Conservation (phyloP, 169 alveolate genomes). For the Plasmodium adleri region DNA sequence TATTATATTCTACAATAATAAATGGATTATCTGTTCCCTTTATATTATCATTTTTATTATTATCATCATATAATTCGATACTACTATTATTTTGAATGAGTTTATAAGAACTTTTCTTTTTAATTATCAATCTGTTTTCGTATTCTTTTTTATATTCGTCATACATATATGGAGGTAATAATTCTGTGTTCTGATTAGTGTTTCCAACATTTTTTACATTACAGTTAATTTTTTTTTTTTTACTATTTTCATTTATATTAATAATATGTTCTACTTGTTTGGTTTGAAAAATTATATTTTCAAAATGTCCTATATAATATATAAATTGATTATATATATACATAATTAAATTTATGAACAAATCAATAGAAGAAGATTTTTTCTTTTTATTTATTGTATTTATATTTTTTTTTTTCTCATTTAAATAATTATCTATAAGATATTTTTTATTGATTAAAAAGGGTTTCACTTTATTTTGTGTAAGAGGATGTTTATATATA, state of each 20-base stretch:
- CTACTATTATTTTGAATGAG: not conserved
- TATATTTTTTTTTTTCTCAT: slow-evolving; percentile 6
- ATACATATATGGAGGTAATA: slow-evolving; percentile 63
- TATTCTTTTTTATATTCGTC: slow-evolving; percentile 39
- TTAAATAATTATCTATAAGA: not conserved
- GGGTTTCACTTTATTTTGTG: slow-evolving; percentile 12
- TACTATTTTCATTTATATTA: not conserved
- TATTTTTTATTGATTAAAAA: too few relatives aligned
- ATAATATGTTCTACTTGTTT: not conserved
- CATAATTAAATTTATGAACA: not conserved
- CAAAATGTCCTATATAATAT: not conserved
- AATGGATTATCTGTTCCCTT: not conserved
- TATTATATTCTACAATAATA: slow-evolving; percentile 2
- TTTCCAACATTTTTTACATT: not conserved
- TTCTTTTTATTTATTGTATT: not conserved
- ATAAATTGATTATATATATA: not conserved
- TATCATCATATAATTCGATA: not conserved
- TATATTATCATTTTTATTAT: not conserved
- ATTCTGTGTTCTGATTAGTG: not conserved
- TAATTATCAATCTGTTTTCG: slow-evolving; percentile 58
- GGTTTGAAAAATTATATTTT: not conserved
- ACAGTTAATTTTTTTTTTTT: not conserved
- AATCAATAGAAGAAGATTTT: not conserved
- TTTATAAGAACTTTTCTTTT: slow-evolving; percentile 28
- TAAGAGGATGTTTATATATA: slow-evolving; percentile 2